These are phyloP conservation scores for Fraxinus albicans DNA, from an alignment of 305 asterid genomes.

Conservation along the genomic window DNA sequence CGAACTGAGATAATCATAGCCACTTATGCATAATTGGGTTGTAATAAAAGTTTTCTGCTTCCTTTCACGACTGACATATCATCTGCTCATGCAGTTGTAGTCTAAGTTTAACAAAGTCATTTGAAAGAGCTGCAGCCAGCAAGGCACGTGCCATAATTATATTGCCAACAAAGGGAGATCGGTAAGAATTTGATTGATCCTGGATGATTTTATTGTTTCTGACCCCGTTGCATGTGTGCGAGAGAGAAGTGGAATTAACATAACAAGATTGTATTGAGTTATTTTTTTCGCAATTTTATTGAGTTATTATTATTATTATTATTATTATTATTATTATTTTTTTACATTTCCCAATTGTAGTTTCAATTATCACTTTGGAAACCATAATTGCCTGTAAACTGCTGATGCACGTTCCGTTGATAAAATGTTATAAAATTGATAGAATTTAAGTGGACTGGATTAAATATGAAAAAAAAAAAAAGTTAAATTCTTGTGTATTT, in stretches of 20 bases:
- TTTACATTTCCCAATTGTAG: neutral
- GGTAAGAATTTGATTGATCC: constrained; percentile 41
- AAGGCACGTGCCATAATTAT: constrained; percentile 93
- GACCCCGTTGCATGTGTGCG: neutral
- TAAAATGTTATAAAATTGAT: neutral
- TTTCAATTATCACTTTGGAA: neutral
- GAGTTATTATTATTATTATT: neutral
- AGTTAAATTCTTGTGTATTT: neutral
- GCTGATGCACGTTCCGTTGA: neutral
- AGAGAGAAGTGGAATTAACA: neutral
- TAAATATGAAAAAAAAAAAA: neutral
- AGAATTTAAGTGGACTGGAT: neutral
- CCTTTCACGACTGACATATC: constrained; percentile 21
- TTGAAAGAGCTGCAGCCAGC: constrained; percentile 95
- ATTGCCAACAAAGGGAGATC: constrained; percentile 81
- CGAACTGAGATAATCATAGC: neutral
- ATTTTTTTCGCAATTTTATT: neutral
- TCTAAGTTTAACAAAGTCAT: constrained; percentile 85
- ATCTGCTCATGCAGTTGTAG: constrained; percentile 71
- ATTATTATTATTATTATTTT: neutral
- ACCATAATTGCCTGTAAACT: neutral
- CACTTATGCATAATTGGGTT: neutral
- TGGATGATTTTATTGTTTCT: constrained; percentile 12
- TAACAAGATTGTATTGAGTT: neutral
- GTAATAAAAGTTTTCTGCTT: constrained; percentile 12